phyloP scores from a whole-genome alignment of 257 asterid genomes.

The Jacaranda copaia region DNA sequence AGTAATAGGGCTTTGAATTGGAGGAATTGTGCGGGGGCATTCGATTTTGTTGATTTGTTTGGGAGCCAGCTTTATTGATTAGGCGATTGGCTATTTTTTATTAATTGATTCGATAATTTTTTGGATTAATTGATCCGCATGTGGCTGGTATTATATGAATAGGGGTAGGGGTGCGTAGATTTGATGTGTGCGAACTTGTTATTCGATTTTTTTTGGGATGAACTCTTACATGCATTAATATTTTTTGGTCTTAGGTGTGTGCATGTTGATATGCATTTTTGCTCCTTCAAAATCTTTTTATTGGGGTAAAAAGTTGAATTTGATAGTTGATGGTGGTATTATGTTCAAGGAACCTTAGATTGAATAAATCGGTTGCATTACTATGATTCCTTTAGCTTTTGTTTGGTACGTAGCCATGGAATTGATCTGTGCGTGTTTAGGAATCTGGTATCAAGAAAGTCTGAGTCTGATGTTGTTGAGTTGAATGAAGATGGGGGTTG shows the following conservation, averaged over 20 bases:
- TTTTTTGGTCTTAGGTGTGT: not conserved
- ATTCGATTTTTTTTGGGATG: slow-evolving; percentile 21
- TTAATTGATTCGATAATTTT: slow-evolving; percentile 17
- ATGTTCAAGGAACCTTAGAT: slow-evolving; percentile 15
- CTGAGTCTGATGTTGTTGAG: not conserved
- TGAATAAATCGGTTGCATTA: not conserved
- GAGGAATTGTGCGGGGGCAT: slow-evolving; percentile 25
- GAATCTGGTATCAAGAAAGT: not conserved
- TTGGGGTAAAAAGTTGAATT: slow-evolving; percentile 19
- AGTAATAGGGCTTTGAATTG: slow-evolving; percentile 25
- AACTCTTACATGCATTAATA: slow-evolving; percentile 2
- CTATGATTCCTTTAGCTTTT: slow-evolving; percentile 16
- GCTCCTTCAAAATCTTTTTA: not conserved
- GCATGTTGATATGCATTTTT: not conserved
- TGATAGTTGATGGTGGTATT: slow-evolving; percentile 10
- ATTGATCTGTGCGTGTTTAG: slow-evolving; percentile 20
- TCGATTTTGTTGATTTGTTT: not conserved
- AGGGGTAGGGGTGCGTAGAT: slow-evolving; percentile 14
- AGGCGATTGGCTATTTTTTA: not conserved
- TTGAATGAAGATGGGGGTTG: not conserved
- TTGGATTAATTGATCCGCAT: slow-evolving; percentile 36
- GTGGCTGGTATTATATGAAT: slow-evolving; percentile 17
- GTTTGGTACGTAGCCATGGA: not conserved
- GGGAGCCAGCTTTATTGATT: not conserved
- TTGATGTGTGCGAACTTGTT: slow-evolving; percentile 26